A percentile compares a stretch with the other conserved stretches of the same genome.
These are phyloP conservation scores for Acanthamoeba sp. DNA, from an alignment of 208 protist genomes.

Conservation along the genomic window DNA sequence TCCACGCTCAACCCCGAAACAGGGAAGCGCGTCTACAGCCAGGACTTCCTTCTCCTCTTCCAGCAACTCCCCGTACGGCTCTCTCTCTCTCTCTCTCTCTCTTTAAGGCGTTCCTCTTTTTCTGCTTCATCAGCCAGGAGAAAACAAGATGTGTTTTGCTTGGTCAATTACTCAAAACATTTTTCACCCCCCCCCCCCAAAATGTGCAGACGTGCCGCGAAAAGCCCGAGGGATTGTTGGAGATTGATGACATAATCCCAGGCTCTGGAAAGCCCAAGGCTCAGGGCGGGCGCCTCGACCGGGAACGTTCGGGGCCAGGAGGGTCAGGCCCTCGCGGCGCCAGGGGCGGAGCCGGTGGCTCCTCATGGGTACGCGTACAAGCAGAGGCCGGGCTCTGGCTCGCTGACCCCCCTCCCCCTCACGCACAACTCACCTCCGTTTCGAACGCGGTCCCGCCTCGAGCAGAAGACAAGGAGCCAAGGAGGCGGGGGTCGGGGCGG, in stretches of 20 bases:
- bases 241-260: conserved; percentile 25
- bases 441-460: too few relatives aligned
- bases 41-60: conserved; percentile 60
- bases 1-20: conserved; percentile 26
- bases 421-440: too few relatives aligned
- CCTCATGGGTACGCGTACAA: background rate
- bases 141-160: too few relatives aligned
- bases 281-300: too few relatives aligned
- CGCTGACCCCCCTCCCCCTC: too few relatives aligned
- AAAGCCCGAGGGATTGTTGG: conserved; percentile 24
- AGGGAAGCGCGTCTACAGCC: conserved; percentile 35
- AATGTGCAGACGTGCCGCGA: conserved; percentile 27
- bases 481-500: background rate
- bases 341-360: background rate
- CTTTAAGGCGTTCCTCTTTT: too few relatives aligned
- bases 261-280: background rate
- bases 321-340: background rate
- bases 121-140: too few relatives aligned
- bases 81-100: too few relatives aligned
- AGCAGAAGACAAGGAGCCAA: conserved; percentile 10
- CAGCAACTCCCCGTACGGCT: background rate
- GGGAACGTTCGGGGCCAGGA: background rate
- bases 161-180: too few relatives aligned
- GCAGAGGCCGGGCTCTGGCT: too few relatives aligned
- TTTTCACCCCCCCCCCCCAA: too few relatives aligned